These are phyloP conservation scores for Senna siamea DNA, from an alignment of 306 rosid species.

Conservation along the genomic window DNA sequence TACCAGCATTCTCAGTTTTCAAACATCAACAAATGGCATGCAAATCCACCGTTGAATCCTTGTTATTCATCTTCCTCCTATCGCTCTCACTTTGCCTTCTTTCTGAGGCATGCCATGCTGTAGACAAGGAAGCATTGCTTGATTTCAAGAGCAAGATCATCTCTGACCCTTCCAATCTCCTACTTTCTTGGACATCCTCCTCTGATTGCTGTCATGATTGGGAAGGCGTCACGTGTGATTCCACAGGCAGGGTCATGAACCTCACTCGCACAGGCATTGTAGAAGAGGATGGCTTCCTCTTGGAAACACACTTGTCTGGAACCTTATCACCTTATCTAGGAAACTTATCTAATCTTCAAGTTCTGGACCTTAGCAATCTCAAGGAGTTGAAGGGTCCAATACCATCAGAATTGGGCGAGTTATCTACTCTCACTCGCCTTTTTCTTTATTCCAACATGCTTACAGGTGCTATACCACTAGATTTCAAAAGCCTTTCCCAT, in stretches of 20 bases:
- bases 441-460: conserved; percentile 59
- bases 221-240: conserved; percentile 62
- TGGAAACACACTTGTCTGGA: conserved; percentile 61
- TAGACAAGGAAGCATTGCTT: conserved; percentile 60
- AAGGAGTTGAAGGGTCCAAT: conserved; percentile 59
- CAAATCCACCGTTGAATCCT: neutral
- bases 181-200: conserved; percentile 57
- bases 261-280: conserved; percentile 47
- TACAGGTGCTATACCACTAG: conserved; percentile 44
- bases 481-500: conserved; percentile 39
- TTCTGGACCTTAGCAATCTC: conserved; percentile 58
- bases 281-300: conserved; percentile 36
- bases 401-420: conserved; percentile 52
- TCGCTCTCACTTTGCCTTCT: conserved; percentile 28
- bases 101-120: conserved; percentile 49
- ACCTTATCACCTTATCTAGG: conserved; percentile 69
- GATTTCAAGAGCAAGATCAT: conserved; percentile 55
- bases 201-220: conserved; percentile 65
- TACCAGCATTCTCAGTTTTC: neutral
- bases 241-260: conserved; percentile 56
- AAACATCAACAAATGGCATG: conserved; percentile 23
- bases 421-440: conserved; percentile 45
- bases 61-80: conserved; percentile 36
- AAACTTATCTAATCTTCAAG: conserved; percentile 54
- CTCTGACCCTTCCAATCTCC: conserved; percentile 58